phyloP scores from a whole-genome alignment of 495 filamentous ascomycete species.

The Tetracladium marchalianum region DNA sequence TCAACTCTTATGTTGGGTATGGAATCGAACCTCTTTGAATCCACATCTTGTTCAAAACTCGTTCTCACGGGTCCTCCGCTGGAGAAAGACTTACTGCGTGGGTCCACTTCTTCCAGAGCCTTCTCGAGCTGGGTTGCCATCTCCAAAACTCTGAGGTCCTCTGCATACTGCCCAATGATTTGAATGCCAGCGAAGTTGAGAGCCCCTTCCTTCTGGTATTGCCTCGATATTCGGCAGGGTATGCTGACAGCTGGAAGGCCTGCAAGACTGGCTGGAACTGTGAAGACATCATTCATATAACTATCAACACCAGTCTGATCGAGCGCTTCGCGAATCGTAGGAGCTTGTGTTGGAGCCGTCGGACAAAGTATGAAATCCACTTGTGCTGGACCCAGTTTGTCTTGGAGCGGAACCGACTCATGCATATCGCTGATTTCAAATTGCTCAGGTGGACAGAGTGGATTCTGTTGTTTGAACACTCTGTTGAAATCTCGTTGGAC shows the following conservation, averaged over 20 bases:
- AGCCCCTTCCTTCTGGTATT: conserved; percentile 1
- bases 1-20: no score
- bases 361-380: conserved; percentile 88
- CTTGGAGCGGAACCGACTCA: conserved; percentile 28
- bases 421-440: conserved; percentile 35
- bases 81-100: background rate
- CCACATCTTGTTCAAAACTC: no score
- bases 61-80: no score
- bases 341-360: conserved; percentile 71
- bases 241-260: conserved; percentile 84
- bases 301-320: conserved; percentile 22
- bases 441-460: conserved; percentile 36
- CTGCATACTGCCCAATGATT: conserved; percentile 83
- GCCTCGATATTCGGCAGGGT: conserved; percentile 41
- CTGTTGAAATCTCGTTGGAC: conserved; percentile 79
- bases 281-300: conserved; percentile 92
- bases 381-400: conserved; percentile 34
- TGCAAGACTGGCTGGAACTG: conserved; percentile 87
- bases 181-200: conserved; percentile 61
- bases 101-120: background rate
- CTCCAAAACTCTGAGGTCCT: conserved; percentile 58
- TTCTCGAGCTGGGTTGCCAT: conserved; percentile 29
- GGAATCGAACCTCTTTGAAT: no score
- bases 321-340: conserved; percentile 32
- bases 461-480: conserved; percentile 60